Evolutionary conservation across 2,329 filamentous ascomycete species (phyloP), one percentile per base, ranked within the genome.

Genomic region (Apiospora pterosperma): DNA sequence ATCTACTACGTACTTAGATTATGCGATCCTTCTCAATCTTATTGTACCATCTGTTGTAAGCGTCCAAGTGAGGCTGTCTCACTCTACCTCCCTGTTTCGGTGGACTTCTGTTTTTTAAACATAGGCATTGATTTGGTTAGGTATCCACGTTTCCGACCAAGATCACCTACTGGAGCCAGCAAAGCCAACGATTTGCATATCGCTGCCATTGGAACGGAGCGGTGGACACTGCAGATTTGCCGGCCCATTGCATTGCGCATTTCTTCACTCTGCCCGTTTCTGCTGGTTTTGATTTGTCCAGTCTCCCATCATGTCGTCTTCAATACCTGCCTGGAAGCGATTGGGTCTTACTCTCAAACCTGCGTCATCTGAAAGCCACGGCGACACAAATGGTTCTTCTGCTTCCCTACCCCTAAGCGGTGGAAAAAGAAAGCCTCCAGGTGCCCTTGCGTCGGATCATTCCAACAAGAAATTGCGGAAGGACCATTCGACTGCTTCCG

Each of bases 261-360:
- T n/a, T 60, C 16, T 38, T 60, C 34, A 6, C 34, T 38, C 34
- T 60, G 34, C 42, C 28, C 28, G 60, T 19, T 25, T 39, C 25
- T 36, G 21, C 39, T 48, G 16, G 38, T 34, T 48, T 31, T 48
- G 11, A 48, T 62, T 48, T 36, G 60, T 48, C 60, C 39, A 58
- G 67, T 67, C 72, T 74, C 71, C 69, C 70, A 76, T 71, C 74
- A 82, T 83, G 79, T 80, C 76, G 70, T 79, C 79, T 70, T 70
- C 79, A 70, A 78, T 84, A 67, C 85, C 85, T 64, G 85, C 85
- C 68, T 88, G 85, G 85, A 88, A 88, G 74, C 82, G 84, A 80
- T 82, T 87, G 81, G 85, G 86, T 76, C 82, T 88, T 74, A 87
- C 87, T 80, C 85, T 87, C 77, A 88, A 87, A 66, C 65, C 77